A percentile compares a stretch with the other conserved stretches of the same genome.
phyloP scores from a whole-genome alignment of 306 rosid species.

The Malus orientalis region DNA sequence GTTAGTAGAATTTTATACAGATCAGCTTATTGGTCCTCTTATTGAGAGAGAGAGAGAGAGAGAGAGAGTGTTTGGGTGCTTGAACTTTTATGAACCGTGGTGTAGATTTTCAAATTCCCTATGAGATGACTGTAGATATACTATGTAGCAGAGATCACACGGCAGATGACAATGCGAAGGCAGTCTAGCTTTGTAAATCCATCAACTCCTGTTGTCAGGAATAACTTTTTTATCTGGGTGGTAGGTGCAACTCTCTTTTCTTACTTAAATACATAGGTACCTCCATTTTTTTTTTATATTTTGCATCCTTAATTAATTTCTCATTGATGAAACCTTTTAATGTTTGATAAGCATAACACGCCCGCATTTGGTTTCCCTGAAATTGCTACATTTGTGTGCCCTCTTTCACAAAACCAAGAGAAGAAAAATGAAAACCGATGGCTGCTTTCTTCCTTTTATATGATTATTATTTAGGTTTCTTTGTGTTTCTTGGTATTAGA shows the following conservation, averaged over 20 bases:
- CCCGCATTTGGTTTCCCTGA: neutral
- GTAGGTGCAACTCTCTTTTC: conserved; percentile 39
- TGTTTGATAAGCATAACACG: neutral
- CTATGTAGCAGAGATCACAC: conserved; percentile 50
- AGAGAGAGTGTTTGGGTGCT: neutral
- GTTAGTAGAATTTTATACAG: neutral
- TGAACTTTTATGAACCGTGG: neutral
- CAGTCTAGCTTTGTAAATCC: conserved; percentile 79
- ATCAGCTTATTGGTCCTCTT: neutral
- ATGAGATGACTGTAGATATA: neutral
- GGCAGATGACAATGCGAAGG: conserved; percentile 64
- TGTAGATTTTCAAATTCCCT: neutral
- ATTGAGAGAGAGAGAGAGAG: neutral
- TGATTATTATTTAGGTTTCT: neutral
- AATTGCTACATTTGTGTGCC: neutral
- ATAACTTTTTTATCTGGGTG: conserved; percentile 58
- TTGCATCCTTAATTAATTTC: neutral
- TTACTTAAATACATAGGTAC: neutral
- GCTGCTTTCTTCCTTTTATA: too few species aligned
- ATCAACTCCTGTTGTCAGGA: conserved; percentile 55
- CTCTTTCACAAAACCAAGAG: neutral
- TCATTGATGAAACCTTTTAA: neutral
- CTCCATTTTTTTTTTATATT: neutral
- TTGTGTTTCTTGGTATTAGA: neutral
- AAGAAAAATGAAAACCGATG: neutral